phyloP scores from a whole-genome alignment of 1,284 basidiomycete genomes.

The Termitomyces sp. region DNA sequence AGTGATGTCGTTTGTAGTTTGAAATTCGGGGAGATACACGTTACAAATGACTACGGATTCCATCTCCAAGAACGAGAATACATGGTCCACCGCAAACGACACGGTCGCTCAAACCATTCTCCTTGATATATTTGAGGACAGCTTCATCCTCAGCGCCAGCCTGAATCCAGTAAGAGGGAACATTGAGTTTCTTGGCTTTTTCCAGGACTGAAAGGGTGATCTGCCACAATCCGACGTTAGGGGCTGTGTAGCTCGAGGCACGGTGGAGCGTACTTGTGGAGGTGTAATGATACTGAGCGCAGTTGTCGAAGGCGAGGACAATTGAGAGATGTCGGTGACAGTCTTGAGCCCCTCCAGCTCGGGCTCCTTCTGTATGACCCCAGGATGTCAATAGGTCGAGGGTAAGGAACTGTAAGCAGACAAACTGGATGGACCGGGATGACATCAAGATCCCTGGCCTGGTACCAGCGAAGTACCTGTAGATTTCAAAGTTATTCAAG shows the following conservation, averaged over 20 bases:
- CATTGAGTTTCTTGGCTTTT: slow-evolving; percentile 54
- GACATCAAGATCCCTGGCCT: slow-evolving; percentile 53
- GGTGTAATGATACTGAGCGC: slow-evolving; percentile 79
- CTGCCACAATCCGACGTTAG: slow-evolving; percentile 29
- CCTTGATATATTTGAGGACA: slow-evolving; percentile 38
- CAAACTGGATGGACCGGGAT: slow-evolving; percentile 68
- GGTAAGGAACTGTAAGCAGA: not conserved
- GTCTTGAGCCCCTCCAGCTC: slow-evolving; percentile 61
- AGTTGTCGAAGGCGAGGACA: slow-evolving; percentile 63
- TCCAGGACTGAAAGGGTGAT: slow-evolving; percentile 63
- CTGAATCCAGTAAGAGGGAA: slow-evolving; percentile 80
- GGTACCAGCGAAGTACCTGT: slow-evolving; percentile 75
- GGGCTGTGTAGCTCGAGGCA: not conserved
- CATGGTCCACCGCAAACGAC: slow-evolving; percentile 76
- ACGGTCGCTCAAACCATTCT: slow-evolving; percentile 50
- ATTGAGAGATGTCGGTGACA: slow-evolving; percentile 47
- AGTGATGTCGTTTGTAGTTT: not conserved
- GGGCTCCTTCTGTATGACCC: slow-evolving; percentile 45
- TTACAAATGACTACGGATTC: slow-evolving; percentile 25
- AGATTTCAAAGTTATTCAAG: not conserved
- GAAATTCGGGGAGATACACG: not conserved
- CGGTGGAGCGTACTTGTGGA: slow-evolving; percentile 44
- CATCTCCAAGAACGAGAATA: slow-evolving; percentile 68
- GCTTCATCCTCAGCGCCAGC: slow-evolving; percentile 71
- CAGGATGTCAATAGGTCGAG: not conserved